A percentile compares a stretch with the other conserved stretches of the same genome.
Evolutionary conservation across 345 rosid species (phyloP).

Genomic region (Eutrema yunnanense): DNA sequence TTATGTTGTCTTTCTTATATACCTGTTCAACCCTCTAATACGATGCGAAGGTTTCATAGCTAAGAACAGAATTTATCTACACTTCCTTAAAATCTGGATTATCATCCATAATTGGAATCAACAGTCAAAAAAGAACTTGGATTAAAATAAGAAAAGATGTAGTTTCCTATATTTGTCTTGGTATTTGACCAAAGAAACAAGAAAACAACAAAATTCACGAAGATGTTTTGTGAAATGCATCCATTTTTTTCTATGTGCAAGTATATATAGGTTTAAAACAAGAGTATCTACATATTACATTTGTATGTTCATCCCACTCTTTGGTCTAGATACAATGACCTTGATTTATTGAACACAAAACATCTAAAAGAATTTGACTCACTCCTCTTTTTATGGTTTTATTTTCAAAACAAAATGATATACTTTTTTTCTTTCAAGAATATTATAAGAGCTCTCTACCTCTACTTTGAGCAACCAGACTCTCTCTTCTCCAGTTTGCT

Average conservation of each 20-base stretch:
- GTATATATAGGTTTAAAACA: constrained; percentile 24
- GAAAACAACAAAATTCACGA: background rate
- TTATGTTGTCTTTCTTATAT: background rate
- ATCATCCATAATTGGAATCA: background rate
- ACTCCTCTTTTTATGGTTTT: background rate
- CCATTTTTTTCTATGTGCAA: constrained; percentile 17
- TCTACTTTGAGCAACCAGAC: constrained; percentile 28
- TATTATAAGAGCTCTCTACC: constrained; percentile 23
- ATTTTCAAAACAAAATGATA: constrained; percentile 11
- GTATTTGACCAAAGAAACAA: background rate
- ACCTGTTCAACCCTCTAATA: too few species aligned
- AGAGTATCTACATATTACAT: constrained; percentile 31
- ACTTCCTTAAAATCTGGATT: background rate
- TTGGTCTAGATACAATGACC: constrained; percentile 32
- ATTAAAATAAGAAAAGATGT: background rate
- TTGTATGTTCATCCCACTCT: constrained; percentile 11
- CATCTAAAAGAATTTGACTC: constrained; percentile 33
- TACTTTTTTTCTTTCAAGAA: constrained; percentile 12
- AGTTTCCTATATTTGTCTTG: background rate
- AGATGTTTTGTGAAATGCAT: constrained; percentile 1
- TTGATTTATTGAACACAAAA: constrained; percentile 21
- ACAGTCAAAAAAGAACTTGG: background rate
- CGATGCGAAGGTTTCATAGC: background rate
- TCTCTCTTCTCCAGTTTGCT: constrained; percentile 12
- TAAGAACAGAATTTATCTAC: background rate